These are phyloP conservation scores for Mortierella sp. DNA, from an alignment of 371 early-diverging fungal genomes.

Conservation along the genomic window DNA sequence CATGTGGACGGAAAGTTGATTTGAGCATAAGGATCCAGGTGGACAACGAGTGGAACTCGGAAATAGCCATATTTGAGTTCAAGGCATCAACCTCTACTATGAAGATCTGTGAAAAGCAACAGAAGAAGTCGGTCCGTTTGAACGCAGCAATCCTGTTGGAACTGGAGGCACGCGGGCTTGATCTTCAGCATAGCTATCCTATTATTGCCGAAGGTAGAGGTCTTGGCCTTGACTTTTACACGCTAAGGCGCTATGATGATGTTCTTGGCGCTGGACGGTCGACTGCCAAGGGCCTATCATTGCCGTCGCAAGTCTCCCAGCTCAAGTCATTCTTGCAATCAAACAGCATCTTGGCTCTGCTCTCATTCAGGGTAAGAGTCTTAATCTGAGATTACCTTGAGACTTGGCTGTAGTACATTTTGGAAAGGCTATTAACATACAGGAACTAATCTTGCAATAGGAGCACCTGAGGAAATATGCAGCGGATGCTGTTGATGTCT, in stretches of 20 bases:
- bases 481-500: constrained; percentile 7
- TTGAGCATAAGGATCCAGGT: constrained; percentile 13
- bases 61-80: constrained; percentile 22
- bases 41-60: constrained; percentile 10
- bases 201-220: constrained; percentile 15
- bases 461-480: constrained; percentile 9
- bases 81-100: constrained; percentile 5
- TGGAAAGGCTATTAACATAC: not conserved
- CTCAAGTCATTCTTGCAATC: constrained; percentile 22
- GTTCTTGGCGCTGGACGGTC: constrained; percentile 18
- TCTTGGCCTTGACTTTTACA: constrained; percentile 15
- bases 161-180: constrained; percentile 6
- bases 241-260: constrained; percentile 9
- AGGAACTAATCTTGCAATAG: not conserved
- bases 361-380: constrained; percentile 11
- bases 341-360: constrained; percentile 6
- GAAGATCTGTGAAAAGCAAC: constrained; percentile 3
- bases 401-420: too few species aligned
- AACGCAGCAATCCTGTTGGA: constrained; percentile 18
- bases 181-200: constrained; percentile 12
- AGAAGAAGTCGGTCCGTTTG: constrained; percentile 13
- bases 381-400: constrained; percentile 3
- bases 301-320: constrained; percentile 11
- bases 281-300: constrained; percentile 12
- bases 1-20: constrained; percentile 24